Evolutionary conservation across 371 early-diverging fungal species (phyloP).

Genomic region (Mucor saturninus): DNA sequence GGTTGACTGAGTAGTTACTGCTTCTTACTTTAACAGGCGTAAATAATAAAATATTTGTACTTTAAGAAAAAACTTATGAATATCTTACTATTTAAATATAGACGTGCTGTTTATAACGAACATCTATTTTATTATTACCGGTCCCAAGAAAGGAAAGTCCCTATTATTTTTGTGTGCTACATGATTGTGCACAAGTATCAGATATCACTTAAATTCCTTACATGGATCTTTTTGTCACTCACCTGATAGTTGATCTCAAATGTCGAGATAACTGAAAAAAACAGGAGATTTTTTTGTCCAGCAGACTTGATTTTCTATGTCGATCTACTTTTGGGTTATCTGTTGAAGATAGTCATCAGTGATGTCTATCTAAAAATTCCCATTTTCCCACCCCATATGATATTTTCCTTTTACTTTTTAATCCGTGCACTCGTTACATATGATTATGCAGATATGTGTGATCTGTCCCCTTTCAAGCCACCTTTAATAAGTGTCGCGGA

Average conservation of each 20-base stretch:
- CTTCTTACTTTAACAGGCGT: no score
- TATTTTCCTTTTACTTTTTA: background rate
- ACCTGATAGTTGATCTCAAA: conserved; percentile 6
- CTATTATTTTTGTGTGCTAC: background rate
- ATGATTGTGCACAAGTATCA: conserved; percentile 2
- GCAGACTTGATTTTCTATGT: background rate
- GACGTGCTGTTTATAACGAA: background rate
- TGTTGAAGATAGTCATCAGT: background rate
- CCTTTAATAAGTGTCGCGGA: no score
- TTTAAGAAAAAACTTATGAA: no score
- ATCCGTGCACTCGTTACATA: background rate
- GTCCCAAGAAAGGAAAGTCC: background rate
- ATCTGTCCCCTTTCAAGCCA: no score
- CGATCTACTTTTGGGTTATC: conserved; percentile 6
- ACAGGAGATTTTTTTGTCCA: background rate
- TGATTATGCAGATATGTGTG: no score
- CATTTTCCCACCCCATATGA: background rate
- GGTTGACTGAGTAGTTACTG: no score
- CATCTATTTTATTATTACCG: background rate
- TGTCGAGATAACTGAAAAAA: conserved; percentile 7
- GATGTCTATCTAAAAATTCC: background rate
- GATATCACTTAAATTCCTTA: background rate
- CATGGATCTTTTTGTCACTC: background rate
- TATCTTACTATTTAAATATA: background rate
- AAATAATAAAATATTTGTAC: no score